Percentiles rank a stretch among this genome's conserved stretches.
phyloP scores from a whole-genome alignment of 805 yeast species.

The Candida silvatica region DNA sequence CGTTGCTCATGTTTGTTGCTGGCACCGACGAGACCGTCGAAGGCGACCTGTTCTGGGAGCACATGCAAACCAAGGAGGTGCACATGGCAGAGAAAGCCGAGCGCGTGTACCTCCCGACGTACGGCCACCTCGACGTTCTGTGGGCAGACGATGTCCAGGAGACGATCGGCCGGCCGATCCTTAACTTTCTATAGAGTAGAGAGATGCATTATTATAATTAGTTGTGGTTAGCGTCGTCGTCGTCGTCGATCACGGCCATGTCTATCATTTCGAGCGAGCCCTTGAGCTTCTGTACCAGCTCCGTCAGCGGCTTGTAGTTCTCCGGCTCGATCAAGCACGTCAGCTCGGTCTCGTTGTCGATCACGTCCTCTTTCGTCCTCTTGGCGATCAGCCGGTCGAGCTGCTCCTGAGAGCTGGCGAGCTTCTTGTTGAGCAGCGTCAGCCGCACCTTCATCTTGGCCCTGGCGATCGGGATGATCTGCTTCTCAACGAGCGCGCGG shows the following conservation, averaged over 20 bases:
- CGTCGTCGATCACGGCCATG: constrained; percentile 20
- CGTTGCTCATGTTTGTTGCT: constrained; percentile 61
- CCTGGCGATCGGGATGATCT: constrained; percentile 85
- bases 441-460: constrained; percentile 87
- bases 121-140: constrained; percentile 83
- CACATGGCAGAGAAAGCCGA: constrained; percentile 27
- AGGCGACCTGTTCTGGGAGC: constrained; percentile 57
- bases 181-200: constrained; percentile 21
- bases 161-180: constrained; percentile 47
- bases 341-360: constrained; percentile 8
- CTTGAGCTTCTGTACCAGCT: constrained; percentile 32
- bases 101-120: constrained; percentile 42
- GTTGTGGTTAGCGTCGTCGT: constrained; percentile 8
- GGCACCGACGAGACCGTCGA: constrained; percentile 71
- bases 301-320: constrained; percentile 25
- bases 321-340: constrained; percentile 16
- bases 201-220: not conserved
- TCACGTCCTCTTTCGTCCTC: constrained; percentile 6
- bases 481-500: constrained; percentile 62
- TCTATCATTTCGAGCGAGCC: constrained; percentile 35
- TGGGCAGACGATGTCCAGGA: constrained; percentile 82
- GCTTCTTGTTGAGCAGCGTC: constrained; percentile 46
- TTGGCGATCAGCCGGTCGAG: constrained; percentile 7
- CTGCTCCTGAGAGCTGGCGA: constrained; percentile 23
- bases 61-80: constrained; percentile 54